These are phyloP conservation scores for Terana coerulea DNA, from an alignment of 768 basidiomycete genomes.

Conservation along the genomic window DNA sequence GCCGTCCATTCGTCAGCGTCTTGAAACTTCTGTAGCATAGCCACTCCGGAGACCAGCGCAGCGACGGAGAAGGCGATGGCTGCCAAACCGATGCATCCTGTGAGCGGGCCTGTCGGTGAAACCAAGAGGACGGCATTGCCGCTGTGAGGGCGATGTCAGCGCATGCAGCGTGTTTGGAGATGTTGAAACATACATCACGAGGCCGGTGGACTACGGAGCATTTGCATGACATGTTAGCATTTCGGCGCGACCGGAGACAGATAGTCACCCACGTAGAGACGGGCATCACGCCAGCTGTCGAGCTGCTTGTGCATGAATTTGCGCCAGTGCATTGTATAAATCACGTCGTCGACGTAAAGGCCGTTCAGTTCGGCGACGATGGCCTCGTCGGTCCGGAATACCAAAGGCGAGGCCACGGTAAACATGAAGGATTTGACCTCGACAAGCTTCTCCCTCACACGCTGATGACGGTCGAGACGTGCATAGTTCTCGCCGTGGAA, in stretches of 20 bases:
- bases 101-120: background rate
- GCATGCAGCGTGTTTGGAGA: background rate
- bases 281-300: conserved; percentile 18
- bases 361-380: conserved; percentile 14
- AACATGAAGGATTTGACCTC: background rate
- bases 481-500: conserved; percentile 24
- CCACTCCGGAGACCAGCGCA: conserved; percentile 6
- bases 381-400: conserved; percentile 16
- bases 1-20: conserved; percentile 11
- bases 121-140: conserved; percentile 1
- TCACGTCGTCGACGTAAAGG: conserved; percentile 21
- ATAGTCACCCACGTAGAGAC: conserved; percentile 8
- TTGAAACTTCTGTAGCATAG: conserved; percentile 12
- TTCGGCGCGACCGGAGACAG: background rate
- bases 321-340: conserved; percentile 22
- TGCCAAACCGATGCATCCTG: conserved; percentile 5
- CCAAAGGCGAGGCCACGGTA: conserved; percentile 3
- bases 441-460: conserved; percentile 3
- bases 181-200: conserved; percentile 10
- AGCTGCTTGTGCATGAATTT: conserved; percentile 14
- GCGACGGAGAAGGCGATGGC: conserved; percentile 9
- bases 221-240: background rate
- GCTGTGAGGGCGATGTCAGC: background rate
- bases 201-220: conserved; percentile 5
- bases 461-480: conserved; percentile 20